phyloP scores from a whole-genome alignment of 495 filamentous ascomycete genomes.

The Penicillium canescens region DNA sequence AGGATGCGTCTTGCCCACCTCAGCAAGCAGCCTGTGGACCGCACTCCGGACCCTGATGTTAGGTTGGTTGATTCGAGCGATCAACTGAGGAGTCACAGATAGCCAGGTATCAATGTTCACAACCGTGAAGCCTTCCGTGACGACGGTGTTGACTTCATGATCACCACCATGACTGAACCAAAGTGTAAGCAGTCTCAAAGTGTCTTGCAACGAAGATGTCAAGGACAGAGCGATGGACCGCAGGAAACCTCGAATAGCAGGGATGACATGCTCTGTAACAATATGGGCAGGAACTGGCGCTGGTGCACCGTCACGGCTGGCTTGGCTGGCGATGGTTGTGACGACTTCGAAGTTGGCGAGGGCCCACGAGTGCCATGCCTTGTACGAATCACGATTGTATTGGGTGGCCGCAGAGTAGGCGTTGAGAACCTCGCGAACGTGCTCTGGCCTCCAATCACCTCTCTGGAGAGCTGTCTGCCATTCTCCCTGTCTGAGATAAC shows the following conservation, averaged over 20 bases:
- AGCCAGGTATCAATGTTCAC: conserved; percentile 98
- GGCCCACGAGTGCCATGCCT: conserved; percentile 99
- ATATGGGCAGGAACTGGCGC: conserved; percentile 58
- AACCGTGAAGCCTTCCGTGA: conserved; percentile 84
- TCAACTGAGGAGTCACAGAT: conserved; percentile 94
- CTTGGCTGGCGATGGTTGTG: conserved; percentile 66
- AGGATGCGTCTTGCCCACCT: conserved; percentile 90
- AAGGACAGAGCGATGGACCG: conserved; percentile 89
- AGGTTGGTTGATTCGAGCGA: conserved; percentile 95
- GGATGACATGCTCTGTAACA: conserved; percentile 85
- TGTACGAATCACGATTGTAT: conserved; percentile 93
- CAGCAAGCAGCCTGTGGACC: conserved; percentile 85
- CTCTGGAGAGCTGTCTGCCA: conserved; percentile 84
- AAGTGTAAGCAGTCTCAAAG: conserved; percentile 83
- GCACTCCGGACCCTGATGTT: conserved; percentile 81
- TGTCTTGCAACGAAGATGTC: conserved; percentile 93
- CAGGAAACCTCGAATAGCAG: conserved; percentile 92
- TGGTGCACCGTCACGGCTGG: conserved; percentile 53
- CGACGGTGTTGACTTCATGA: conserved; percentile 78
- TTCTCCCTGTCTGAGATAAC: conserved; percentile 91
- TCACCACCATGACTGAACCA: conserved; percentile 95
- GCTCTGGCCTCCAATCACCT: conserved; percentile 82
- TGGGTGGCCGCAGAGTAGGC: conserved; percentile 89
- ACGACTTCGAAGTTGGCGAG: conserved; percentile 98
- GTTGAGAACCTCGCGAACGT: conserved; percentile 66